Base-by-base conservation (phyloP, 768 basidiomycete genomes). In the Suillus americanus region DNA sequence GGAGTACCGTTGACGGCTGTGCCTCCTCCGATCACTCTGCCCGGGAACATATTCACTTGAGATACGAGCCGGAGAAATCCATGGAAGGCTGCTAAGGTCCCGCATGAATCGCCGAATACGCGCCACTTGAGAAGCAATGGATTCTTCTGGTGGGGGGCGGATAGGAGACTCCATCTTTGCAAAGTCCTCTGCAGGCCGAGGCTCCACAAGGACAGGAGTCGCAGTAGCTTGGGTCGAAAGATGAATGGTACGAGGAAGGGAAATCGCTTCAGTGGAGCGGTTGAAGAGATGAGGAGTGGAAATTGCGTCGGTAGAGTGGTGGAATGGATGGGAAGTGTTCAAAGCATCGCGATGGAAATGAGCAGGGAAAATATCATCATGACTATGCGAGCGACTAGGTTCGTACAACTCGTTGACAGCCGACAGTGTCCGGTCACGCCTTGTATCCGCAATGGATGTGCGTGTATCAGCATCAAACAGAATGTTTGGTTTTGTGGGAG, bases 31-130 rank as follows among this genome's bases (percentile, higher is more conserved):
- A 10, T 71, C 69, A 23, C 74, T 64, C 35, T 77, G 72, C 1
- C 81, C 79, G 1, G 83, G 82, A 61, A 81, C 71, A 68, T 83
- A 83, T 54, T 83, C 81, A n/a, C 74, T 78, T 14, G 84, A 83
- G 45, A 81, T 79, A 23, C 80, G 79, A 5, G 80, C 80, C 1
- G 76, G 73, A 0, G 80, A 77, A 6, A 84, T 76, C 84, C 84
- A 85, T 1, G 84, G 84, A 20, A 85, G 75, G 6, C 70, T 69
- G 37, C 80, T 75, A 37, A 85, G 61, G n/a, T 76, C 73, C 12
- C 72, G 72, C 20, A 82, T 62, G 61, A 83, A 77, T 41, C 77
- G 70, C 13, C 75, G 71, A 13, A 80, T 53, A 16, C 80, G 79
- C 2, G 69, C 69, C 35, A 83, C 54, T 48, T 82, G 81, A 69